Percentiles rank a stretch among this genome's conserved stretches.
Evolutionary conservation across 805 yeast genomes (phyloP).

Genomic region (Lipomyces sp.): DNA sequence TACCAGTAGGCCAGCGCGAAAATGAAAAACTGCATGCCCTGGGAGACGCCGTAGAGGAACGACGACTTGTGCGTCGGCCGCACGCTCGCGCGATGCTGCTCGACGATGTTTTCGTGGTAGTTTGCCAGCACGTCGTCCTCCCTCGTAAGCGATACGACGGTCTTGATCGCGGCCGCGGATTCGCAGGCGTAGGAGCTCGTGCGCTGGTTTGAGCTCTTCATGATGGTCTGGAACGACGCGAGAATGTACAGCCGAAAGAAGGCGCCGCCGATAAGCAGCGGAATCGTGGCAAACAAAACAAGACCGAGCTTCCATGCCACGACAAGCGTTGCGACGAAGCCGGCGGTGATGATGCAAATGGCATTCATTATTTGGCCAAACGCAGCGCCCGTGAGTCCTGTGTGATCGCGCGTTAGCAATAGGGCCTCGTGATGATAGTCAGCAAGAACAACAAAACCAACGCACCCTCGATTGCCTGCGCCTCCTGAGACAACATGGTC

Average conservation of each 20-base stretch:
- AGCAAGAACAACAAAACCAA: not conserved
- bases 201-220: conserved; percentile 11
- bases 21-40: conserved; percentile 42
- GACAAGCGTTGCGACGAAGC: conserved; percentile 38
- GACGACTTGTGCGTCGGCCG: conserved; percentile 26
- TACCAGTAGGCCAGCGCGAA: conserved; percentile 45
- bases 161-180: conserved; percentile 41
- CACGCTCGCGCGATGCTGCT: conserved; percentile 10
- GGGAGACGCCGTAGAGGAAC: conserved; percentile 39
- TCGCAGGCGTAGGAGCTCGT: conserved; percentile 39
- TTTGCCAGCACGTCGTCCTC: conserved; percentile 39
- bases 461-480: conserved; percentile 36
- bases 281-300: conserved; percentile 40
- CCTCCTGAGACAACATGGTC: conserved; percentile 41
- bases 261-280: conserved; percentile 42
- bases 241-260: conserved; percentile 40
- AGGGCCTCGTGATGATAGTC: not conserved
- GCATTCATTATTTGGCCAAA: conserved; percentile 38
- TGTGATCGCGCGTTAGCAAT: not conserved
- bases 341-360: conserved; percentile 37
- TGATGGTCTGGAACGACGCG: conserved; percentile 33
- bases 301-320: conserved; percentile 44
- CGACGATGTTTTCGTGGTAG: conserved; percentile 30
- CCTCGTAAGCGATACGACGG: conserved; percentile 40
- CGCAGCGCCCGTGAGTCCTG: conserved; percentile 32